These are phyloP conservation scores for Clarkia xantiana DNA, from an alignment of 345 rosid genomes.

Conservation along the genomic window DNA sequence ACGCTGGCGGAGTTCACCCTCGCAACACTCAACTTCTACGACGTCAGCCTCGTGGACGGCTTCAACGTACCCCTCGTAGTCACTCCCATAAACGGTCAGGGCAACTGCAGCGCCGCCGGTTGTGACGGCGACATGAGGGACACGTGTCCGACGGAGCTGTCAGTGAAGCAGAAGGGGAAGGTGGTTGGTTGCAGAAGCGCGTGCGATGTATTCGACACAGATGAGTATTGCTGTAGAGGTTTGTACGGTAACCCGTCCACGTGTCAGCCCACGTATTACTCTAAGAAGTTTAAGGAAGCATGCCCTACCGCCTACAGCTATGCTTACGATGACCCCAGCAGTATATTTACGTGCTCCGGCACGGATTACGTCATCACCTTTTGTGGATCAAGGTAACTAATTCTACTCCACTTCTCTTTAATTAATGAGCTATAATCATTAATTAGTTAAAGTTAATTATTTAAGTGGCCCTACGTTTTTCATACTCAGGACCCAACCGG, in stretches of 20 bases:
- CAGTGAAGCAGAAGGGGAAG: slow-evolving; percentile 45
- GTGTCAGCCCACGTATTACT: slow-evolving; percentile 64
- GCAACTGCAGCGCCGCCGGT: slow-evolving; percentile 52
- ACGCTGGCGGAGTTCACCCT: slow-evolving; percentile 80
- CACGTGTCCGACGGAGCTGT: slow-evolving; percentile 49
- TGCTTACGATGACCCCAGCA: slow-evolving; percentile 78
- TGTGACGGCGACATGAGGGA: slow-evolving; percentile 46
- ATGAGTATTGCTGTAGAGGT: slow-evolving; percentile 78
- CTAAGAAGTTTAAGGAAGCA: slow-evolving; percentile 60
- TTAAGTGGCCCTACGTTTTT: no score
- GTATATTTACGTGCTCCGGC: slow-evolving; percentile 58
- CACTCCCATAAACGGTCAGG: slow-evolving; percentile 49
- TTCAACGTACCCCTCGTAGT: slow-evolving; percentile 57
- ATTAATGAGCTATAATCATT: no score
- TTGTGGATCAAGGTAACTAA: slow-evolving; percentile 45
- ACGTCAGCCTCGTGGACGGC: slow-evolving; percentile 91
- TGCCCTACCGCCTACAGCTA: slow-evolving; percentile 83
- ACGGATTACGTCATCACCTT: slow-evolving; percentile 64
- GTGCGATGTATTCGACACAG: slow-evolving; percentile 76
- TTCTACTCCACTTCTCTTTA: background rate
- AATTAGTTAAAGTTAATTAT: no score
- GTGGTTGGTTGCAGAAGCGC: slow-evolving; percentile 66
- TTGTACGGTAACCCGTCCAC: slow-evolving; percentile 30
- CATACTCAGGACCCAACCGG: slow-evolving; percentile 41
- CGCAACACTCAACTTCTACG: slow-evolving; percentile 38